phyloP scores from a whole-genome alignment of 2,329 filamentous ascomycete species.

The Paracamarosporium sp. region DNA sequence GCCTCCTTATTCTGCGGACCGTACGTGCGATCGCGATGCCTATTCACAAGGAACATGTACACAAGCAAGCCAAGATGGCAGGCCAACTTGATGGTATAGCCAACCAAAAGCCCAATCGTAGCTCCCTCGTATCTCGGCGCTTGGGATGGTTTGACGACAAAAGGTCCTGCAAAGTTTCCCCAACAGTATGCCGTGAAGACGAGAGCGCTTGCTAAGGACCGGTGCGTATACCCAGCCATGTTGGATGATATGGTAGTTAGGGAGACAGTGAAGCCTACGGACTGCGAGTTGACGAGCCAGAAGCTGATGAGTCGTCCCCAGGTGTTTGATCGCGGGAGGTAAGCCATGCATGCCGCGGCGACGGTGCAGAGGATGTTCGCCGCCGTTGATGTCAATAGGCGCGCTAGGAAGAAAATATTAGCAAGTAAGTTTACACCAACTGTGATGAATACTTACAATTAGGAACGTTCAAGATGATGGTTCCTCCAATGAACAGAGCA shows the following conservation, averaged over 20 bases:
- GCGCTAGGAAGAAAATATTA: neutral
- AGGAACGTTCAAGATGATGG: slow-evolving; percentile 44
- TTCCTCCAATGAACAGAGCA: slow-evolving; percentile 40
- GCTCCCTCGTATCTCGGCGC: slow-evolving; percentile 44
- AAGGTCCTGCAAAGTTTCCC: slow-evolving; percentile 47
- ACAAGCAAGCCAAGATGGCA: slow-evolving; percentile 44
- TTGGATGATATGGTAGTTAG: slow-evolving; percentile 46
- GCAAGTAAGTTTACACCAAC: neutral
- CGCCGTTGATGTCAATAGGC: slow-evolving; percentile 28
- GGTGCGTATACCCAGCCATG: slow-evolving; percentile 49
- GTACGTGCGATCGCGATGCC: slow-evolving; percentile 42
- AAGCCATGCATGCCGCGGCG: slow-evolving; percentile 43
- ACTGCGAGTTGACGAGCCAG: slow-evolving; percentile 49
- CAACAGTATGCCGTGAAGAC: slow-evolving; percentile 50
- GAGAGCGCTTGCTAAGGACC: slow-evolving; percentile 42
- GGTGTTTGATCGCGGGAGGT: slow-evolving; percentile 40
- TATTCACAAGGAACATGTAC: slow-evolving; percentile 47
- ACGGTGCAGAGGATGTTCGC: slow-evolving; percentile 47
- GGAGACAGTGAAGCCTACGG: slow-evolving; percentile 46
- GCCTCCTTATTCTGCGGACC: slow-evolving; percentile 42
- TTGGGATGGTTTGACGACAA: slow-evolving; percentile 45
- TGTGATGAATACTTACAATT: slow-evolving; percentile 20
- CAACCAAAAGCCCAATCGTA: slow-evolving; percentile 49
- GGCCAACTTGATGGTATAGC: slow-evolving; percentile 47
- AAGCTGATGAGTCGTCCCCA: slow-evolving; percentile 47